Base-by-base conservation (phyloP, 2,329 filamentous ascomycete species). In the Grosmannia clavigera region DNA sequence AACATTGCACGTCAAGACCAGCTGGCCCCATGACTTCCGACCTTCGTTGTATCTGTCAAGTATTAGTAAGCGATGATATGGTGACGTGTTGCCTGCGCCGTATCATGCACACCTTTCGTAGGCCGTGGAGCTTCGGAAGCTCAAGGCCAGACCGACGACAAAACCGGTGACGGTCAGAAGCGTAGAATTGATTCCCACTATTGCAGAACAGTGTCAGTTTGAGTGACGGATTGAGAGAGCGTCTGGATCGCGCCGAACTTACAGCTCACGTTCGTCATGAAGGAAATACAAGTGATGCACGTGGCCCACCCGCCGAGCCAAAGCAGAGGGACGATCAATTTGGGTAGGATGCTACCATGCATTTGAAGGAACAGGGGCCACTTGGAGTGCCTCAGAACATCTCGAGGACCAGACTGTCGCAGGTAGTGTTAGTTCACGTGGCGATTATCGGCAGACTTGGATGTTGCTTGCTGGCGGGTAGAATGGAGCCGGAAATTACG, bases 91-190 rank as follows among this genome's bases (percentile, higher is more conserved):
- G 19, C 16, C 19, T 46, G 43, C 16, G 19, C 16, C 6, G 16
- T 46, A n/a, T n/a, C 43, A 7, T n/a, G 62, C 64, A 58, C 75
- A 77, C 69, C 86, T 81, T 72, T 92, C 88, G 67, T 92, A 92
- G 12, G 88, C 88, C 3, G 87, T 89, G 0, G 86, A 85, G 63
- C 83, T 89, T 59, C 88, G 85, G 75, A 92, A 91, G 25, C 85
- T 89, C 63, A 92, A 76, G 14, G 85, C 81, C 68, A 92, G 72
- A 81, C 85, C 85, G 69, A 92, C 87, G 61, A 92, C 86, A 73
- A 92, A 92, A 84, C 88, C 88, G 31, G 88, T 82, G 27, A 92
- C 84, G 0, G 88, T 92, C 53, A 92, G 78, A 22, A 92, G 78
- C 48, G 89, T 78, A 25, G 78, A 83, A 68, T 80, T 79, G 63